phyloP scores from a whole-genome alignment of 176 grass and related monocot species.

The Aegilops speltoides region DNA sequence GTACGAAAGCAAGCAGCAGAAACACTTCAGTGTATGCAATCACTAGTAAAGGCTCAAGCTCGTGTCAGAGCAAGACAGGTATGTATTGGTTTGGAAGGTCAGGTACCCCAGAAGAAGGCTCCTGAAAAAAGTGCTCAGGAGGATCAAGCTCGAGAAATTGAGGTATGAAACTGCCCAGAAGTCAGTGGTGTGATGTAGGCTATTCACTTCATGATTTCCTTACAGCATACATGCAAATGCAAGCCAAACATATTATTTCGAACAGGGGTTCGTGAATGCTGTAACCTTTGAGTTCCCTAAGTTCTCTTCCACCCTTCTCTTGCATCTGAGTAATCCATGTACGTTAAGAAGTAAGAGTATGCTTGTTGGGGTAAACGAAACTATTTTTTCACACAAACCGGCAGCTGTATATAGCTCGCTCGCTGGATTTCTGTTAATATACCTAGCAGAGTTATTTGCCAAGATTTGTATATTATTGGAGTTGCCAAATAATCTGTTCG shows the following conservation, averaged over 20 bases:
- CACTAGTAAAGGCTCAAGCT: slow-evolving; percentile 91
- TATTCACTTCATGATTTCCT: neutral
- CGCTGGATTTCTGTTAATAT: neutral
- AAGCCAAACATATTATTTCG: neutral
- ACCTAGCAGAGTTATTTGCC: neutral
- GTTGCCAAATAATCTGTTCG: neutral
- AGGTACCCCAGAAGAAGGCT: slow-evolving; percentile 55
- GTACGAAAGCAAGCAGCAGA: slow-evolving; percentile 98
- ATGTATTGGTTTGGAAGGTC: slow-evolving; percentile 86
- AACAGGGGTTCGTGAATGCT: neutral
- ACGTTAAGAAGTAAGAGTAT: neutral
- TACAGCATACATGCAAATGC: neutral
- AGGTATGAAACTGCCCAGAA: slow-evolving; percentile 50
- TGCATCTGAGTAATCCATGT: neutral
- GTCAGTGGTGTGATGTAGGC: neutral
- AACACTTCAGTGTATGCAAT: slow-evolving; percentile 98
- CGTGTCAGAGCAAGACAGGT: slow-evolving; percentile 92
- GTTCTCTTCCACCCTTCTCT: neutral
- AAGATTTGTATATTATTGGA: neutral
- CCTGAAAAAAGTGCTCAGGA: slow-evolving; percentile 37
- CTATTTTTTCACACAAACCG: neutral
- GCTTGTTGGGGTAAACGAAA: neutral
- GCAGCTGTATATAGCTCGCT: neutral
- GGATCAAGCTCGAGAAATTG: slow-evolving; percentile 58
- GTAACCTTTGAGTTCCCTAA: neutral